phyloP scores from a whole-genome alignment of 2,329 filamentous ascomycete species.

The Colletotrichum sublineola region DNA sequence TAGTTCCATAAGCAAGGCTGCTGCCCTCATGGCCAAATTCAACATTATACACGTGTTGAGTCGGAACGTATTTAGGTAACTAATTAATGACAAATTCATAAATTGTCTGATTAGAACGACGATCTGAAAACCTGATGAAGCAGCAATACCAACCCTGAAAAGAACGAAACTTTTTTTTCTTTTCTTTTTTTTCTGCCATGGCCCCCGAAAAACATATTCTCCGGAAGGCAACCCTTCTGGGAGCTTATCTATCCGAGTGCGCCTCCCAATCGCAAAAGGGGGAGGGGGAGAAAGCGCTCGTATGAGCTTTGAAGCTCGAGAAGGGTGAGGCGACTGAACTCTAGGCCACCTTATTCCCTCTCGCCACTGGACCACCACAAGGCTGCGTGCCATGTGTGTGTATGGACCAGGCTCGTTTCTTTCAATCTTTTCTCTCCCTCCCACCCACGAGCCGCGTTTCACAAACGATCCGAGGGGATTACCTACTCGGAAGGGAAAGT shows the following conservation, averaged over 20 bases:
- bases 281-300: background rate
- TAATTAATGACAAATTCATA: background rate
- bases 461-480: background rate
- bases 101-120: background rate
- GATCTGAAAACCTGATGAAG: background rate
- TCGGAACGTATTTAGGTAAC: background rate
- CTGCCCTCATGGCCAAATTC: background rate
- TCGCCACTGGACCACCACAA: background rate
- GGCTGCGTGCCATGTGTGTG: background rate
- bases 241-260: background rate
- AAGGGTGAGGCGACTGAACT: background rate
- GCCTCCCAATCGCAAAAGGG: background rate
- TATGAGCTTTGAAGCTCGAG: background rate
- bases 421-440: background rate
- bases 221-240: background rate
- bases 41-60: background rate
- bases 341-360: background rate
- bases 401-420: background rate
- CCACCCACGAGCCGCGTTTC: background rate
- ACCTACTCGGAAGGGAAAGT: background rate
- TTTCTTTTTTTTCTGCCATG: fast-evolving
- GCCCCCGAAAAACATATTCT: background rate
- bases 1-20: background rate
- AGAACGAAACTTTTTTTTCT: fast-evolving
- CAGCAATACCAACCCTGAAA: background rate